Percentiles rank a stretch among this genome's conserved stretches.
These are phyloP conservation scores for Daldinia loculata DNA, from an alignment of 495 filamentous ascomycete genomes.

Conservation along the genomic window DNA sequence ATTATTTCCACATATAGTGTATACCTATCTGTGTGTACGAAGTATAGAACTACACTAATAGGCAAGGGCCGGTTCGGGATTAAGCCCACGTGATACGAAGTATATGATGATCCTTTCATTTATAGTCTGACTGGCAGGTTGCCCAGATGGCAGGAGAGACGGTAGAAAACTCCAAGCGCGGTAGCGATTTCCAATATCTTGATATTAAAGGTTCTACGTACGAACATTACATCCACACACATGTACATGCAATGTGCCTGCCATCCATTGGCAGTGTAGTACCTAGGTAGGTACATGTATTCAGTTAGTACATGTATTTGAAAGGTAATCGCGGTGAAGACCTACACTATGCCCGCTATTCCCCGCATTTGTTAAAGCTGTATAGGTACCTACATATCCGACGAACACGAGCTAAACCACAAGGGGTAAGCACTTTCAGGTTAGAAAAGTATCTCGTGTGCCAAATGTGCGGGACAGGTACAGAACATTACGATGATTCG, in stretches of 20 bases:
- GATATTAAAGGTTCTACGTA: not conserved
- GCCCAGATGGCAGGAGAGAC: not conserved
- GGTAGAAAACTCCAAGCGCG: not conserved
- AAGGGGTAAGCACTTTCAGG: not conserved
- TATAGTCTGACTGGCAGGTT: not conserved
- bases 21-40: not conserved
- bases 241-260: not conserved
- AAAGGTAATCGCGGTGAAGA: constrained; percentile 6
- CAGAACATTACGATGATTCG: not conserved
- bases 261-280: not conserved
- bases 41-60: too few relatives aligned
- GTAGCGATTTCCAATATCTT: not conserved
- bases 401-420: constrained; percentile 11
- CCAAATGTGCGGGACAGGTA: constrained; percentile 20
- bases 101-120: constrained; percentile 16
- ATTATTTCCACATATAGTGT: not conserved
- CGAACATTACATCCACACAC: not conserved
- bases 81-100: constrained; percentile 22
- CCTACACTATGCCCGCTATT: not conserved
- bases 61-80: constrained; percentile 6
- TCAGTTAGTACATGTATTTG: not conserved
- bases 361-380: constrained; percentile 23
- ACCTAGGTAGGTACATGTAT: not conserved
- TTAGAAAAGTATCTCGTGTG: constrained; percentile 15
- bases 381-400: not conserved